Conservation (phyloP, 768 basidiomycete genomes). For the Agrocybe praecox region DNA sequence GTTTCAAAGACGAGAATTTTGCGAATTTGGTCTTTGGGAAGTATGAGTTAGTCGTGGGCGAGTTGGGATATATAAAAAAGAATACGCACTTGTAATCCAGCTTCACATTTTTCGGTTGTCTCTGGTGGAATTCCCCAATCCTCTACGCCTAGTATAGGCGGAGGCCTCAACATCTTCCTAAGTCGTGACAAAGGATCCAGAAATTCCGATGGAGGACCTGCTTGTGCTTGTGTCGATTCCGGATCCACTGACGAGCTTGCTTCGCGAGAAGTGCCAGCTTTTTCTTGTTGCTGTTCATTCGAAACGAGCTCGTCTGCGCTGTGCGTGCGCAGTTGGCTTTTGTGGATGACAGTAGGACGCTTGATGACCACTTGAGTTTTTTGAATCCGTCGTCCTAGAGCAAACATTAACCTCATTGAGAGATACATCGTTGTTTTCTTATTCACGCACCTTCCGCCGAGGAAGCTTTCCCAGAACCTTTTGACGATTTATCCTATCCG, state of each 20-base stretch:
- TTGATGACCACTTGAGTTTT: slow-evolving; percentile 68
- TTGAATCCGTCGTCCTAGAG: slow-evolving; percentile 39
- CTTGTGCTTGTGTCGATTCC: slow-evolving; percentile 2
- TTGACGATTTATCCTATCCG: slow-evolving; percentile 65
- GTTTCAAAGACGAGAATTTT: slow-evolving; percentile 77
- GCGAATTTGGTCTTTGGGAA: slow-evolving; percentile 70
- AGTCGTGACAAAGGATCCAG: slow-evolving; percentile 56
- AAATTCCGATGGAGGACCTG: slow-evolving; percentile 19
- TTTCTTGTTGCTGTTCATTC: slow-evolving; percentile 9
- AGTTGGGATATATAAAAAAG: no score
- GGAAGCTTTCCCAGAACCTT: slow-evolving; percentile 30
- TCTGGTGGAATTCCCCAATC: slow-evolving; percentile 82
- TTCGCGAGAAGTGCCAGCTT: slow-evolving; percentile 11
- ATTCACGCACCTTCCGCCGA: slow-evolving; percentile 43
- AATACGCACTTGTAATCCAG: slow-evolving; percentile 55
- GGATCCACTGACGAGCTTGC: slow-evolving; percentile 19
- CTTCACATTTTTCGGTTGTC: slow-evolving; percentile 56
- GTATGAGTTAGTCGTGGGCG: slow-evolving; percentile 1
- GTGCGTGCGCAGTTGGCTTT: slow-evolving; percentile 51
- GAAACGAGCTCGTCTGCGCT: slow-evolving; percentile 46
- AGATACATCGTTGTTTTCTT: not conserved
- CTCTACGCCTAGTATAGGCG: slow-evolving; percentile 59
- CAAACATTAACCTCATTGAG: not conserved
- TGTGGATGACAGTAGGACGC: slow-evolving; percentile 46
- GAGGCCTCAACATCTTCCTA: slow-evolving; percentile 59